These are phyloP conservation scores for Ottelia alismoides DNA, from an alignment of 106 monocot species.

Conservation along the genomic window DNA sequence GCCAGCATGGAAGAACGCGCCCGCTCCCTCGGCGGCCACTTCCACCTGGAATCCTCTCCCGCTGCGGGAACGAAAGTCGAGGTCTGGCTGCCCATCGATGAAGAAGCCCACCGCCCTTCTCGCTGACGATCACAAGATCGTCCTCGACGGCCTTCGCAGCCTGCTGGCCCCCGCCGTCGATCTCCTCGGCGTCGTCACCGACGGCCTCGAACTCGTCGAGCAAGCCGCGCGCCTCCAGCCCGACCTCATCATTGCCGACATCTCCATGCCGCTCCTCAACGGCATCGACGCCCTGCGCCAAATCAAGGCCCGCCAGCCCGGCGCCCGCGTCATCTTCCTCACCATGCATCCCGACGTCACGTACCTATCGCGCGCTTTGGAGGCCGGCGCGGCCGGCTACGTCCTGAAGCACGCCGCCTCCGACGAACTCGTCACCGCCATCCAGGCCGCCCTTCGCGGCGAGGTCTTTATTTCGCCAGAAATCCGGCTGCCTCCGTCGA, in stretches of 20 bases:
- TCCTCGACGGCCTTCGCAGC: not conserved
- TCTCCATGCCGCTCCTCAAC: not conserved
- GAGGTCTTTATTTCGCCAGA: too few species aligned
- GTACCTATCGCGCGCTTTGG: not conserved
- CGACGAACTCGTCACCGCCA: not conserved
- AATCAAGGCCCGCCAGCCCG: too few species aligned
- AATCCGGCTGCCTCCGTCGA: too few species aligned
- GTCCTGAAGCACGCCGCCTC: not conserved
- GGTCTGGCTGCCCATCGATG: too few species aligned
- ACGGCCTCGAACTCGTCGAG: not conserved
- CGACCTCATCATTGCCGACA: not conserved
- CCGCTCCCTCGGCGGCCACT: too few species aligned
- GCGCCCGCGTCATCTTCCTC: not conserved
- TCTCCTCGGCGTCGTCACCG: not conserved
- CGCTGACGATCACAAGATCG: not conserved
- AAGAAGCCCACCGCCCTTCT: too few species aligned
- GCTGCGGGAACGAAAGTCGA: too few species aligned
- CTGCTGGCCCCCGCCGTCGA: not conserved
- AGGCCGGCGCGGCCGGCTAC: not conserved
- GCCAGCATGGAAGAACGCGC: too few species aligned
- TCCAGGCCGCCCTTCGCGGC: not conserved
- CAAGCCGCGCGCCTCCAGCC: not conserved
- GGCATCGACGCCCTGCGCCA: not conserved
- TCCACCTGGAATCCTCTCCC: too few species aligned
- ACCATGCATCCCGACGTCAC: not conserved